These are phyloP conservation scores for Tylopilus felleus DNA, from an alignment of 768 basidiomycete species.

Conservation along the genomic window DNA sequence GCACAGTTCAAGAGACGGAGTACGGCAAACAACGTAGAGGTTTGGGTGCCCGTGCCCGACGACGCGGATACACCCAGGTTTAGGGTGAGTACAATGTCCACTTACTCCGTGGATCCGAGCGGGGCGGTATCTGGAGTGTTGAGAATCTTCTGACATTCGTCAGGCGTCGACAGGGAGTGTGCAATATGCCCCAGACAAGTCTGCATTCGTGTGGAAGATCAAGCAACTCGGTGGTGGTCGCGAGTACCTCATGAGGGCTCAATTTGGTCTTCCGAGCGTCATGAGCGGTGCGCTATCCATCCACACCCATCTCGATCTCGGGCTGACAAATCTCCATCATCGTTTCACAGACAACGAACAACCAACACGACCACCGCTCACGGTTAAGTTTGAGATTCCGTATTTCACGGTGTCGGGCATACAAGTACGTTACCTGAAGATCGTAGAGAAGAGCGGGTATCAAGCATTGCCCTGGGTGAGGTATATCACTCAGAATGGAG, in stretches of 20 bases:
- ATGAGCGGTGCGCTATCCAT: constrained; percentile 61
- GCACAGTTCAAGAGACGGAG: constrained; percentile 98
- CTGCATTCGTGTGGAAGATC: constrained; percentile 99
- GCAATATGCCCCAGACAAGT: constrained; percentile 97
- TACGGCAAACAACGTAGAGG: constrained; percentile 97
- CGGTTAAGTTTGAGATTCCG: constrained; percentile 97
- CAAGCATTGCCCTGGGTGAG: constrained; percentile 95
- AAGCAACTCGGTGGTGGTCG: constrained; percentile 94
- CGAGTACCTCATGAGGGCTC: constrained; percentile 97
- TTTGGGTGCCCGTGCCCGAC: constrained; percentile 98
- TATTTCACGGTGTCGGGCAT: constrained; percentile 98
- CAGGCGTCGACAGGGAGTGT: constrained; percentile 94
- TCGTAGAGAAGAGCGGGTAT: constrained; percentile 98
- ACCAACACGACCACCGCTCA: constrained; percentile 84
- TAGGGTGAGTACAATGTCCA: constrained; percentile 51
- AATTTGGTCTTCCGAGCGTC: constrained; percentile 94
- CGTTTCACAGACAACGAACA: constrained; percentile 60
- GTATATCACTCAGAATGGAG: constrained; percentile 89
- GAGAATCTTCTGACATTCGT: not conserved
- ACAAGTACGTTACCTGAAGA: constrained; percentile 96
- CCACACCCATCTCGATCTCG: not conserved
- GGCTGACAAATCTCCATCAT: constrained; percentile 33
- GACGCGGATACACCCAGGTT: constrained; percentile 98
- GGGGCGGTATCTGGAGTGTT: not conserved
- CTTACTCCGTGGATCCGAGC: not conserved